Evolutionary conservation across 2,329 filamentous ascomycete species (phyloP).

Genomic region (Colletotrichum echinochloae): DNA sequence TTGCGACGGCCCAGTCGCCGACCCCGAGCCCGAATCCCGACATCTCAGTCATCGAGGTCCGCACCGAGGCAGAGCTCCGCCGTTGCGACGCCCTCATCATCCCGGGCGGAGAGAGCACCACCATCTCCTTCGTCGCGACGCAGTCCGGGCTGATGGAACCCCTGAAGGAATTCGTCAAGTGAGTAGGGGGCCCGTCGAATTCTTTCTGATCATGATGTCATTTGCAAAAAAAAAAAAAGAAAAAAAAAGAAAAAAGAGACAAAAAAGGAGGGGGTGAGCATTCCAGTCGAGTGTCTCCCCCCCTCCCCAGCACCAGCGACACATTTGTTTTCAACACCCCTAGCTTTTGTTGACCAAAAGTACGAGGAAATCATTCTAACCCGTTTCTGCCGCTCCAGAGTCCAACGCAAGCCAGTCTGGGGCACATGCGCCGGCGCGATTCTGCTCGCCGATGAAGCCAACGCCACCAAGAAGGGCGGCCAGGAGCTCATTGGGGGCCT

Average conservation of each 20-base stretch:
- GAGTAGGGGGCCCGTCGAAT: conserved; percentile 48
- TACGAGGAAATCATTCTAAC: conserved; percentile 2
- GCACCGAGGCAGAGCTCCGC: conserved; percentile 77
- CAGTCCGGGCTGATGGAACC: conserved; percentile 86
- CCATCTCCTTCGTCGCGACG: conserved; percentile 88
- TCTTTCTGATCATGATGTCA: neutral
- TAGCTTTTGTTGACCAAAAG: neutral
- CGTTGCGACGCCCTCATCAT: conserved; percentile 87
- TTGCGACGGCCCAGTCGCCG: conserved; percentile 49
- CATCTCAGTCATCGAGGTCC: conserved; percentile 78
- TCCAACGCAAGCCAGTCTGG: conserved; percentile 86
- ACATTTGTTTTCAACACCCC: neutral
- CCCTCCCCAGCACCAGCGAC: neutral
- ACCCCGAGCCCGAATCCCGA: conserved; percentile 43
- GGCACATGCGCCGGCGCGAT: conserved; percentile 97
- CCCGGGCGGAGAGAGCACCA: conserved; percentile 94
- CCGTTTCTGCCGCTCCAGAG: conserved; percentile 58
- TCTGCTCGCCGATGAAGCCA: conserved; percentile 87
- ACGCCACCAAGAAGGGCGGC: conserved; percentile 88
- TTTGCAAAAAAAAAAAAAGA: neutral
- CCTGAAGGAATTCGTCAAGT: conserved; percentile 91
- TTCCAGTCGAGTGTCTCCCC: neutral
- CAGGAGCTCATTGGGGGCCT: conserved; percentile 95
- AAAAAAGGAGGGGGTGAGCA: neutral
- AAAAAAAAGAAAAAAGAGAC: neutral